A percentile compares a stretch with the other conserved stretches of the same genome.
phyloP scores from a whole-genome alignment of 2,329 filamentous ascomycete genomes.

The Aureobasidium vineae region DNA sequence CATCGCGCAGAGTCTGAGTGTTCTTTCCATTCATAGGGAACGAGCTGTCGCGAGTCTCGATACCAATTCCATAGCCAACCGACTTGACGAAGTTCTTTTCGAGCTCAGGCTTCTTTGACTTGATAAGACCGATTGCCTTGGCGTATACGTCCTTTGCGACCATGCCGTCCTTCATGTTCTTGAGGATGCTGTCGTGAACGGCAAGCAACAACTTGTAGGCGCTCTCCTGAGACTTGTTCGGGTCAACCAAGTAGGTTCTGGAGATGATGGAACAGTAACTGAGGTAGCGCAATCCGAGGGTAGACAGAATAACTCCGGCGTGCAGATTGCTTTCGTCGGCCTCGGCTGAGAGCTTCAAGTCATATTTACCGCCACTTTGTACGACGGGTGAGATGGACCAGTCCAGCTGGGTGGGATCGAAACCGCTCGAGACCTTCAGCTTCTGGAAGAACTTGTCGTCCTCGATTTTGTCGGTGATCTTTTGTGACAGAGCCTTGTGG shows the following conservation, averaged over 20 bases:
- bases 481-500: constrained; percentile 79
- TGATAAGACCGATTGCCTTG: constrained; percentile 78
- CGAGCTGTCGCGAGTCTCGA: constrained; percentile 83
- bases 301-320: constrained; percentile 88
- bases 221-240: constrained; percentile 91
- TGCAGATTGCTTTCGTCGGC: constrained; percentile 79
- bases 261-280: constrained; percentile 92
- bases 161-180: constrained; percentile 84
- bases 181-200: constrained; percentile 86
- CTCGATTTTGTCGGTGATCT: constrained; percentile 87
- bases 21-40: constrained; percentile 88
- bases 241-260: constrained; percentile 93
- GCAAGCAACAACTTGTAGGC: constrained; percentile 87
- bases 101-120: constrained; percentile 87
- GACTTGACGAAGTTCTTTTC: constrained; percentile 95
- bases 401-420: constrained; percentile 85
- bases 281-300: constrained; percentile 90
- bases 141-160: constrained; percentile 85
- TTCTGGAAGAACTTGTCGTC: constrained; percentile 90
- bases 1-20: constrained; percentile 77
- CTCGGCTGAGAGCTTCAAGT: constrained; percentile 75
- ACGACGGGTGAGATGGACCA: constrained; percentile 90
- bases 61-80: constrained; percentile 86
- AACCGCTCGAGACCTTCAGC: constrained; percentile 79
- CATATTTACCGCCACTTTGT: constrained; percentile 94